A percentile compares a stretch with the other conserved stretches of the same genome.
Conservation (phyloP, 192 early-diverging fungal genomes). For the Entomortierella chlamydospora region DNA sequence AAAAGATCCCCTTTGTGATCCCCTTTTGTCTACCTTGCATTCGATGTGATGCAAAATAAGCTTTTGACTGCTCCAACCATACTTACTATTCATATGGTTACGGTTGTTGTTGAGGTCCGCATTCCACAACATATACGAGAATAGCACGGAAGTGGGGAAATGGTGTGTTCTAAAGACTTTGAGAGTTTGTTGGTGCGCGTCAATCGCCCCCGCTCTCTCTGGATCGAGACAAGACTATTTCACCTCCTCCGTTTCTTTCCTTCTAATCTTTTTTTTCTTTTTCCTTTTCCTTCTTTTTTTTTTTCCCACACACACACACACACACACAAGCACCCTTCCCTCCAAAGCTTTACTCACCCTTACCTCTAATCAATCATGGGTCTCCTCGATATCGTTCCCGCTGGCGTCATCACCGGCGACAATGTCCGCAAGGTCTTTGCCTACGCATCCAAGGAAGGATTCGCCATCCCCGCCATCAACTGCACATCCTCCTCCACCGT, state of each 20-base stretch:
- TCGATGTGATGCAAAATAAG: no score
- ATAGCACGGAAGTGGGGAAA: no score
- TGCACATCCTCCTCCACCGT: conserved; percentile 93
- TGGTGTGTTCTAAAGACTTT: no score
- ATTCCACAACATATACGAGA: no score
- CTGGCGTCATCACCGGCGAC: conserved; percentile 95
- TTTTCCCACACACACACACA: conserved; percentile 7
- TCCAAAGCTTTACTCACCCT: background rate
- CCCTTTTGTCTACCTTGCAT: no score
- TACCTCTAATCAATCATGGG: conserved; percentile 65
- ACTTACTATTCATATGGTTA: no score
- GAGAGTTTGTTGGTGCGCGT: no score
- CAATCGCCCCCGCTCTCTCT: no score
- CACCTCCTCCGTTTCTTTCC: background rate
- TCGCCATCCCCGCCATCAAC: conserved; percentile 97
- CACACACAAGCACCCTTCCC: background rate
- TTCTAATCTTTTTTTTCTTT: background rate
- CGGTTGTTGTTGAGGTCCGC: no score
- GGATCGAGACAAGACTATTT: background rate
- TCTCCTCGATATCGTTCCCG: conserved; percentile 84
- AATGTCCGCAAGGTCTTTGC: conserved; percentile 86
- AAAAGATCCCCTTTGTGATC: no score
- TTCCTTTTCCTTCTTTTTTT: background rate
- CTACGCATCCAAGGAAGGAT: conserved; percentile 81
- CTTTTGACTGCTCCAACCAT: no score